Evolutionary conservation across 768 basidiomycete species (phyloP).

Genomic region (Pseudohyphozyma bogoriensis): DNA sequence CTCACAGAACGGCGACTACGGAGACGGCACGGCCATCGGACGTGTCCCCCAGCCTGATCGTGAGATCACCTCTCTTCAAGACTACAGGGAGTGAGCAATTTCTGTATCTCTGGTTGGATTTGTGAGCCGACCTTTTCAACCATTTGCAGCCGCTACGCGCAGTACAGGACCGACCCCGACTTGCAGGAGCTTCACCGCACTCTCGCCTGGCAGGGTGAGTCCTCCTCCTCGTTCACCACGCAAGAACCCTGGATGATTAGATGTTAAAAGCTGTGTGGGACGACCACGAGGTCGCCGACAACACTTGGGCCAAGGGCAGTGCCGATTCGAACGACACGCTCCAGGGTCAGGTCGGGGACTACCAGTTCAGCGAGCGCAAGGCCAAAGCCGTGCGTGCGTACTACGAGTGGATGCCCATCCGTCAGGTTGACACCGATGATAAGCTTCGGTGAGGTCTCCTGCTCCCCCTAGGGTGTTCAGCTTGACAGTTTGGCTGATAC

Average conservation of each 20-base stretch:
- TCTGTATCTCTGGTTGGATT: neutral
- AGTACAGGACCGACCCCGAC: slow-evolving; percentile 29
- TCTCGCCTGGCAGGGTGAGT: slow-evolving; percentile 52
- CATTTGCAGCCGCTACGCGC: neutral
- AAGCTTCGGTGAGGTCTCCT: slow-evolving; percentile 43
- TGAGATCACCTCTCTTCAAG: slow-evolving; percentile 50
- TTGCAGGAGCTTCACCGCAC: slow-evolving; percentile 46
- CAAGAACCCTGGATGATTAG: neutral
- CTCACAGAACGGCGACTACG: slow-evolving; percentile 34
- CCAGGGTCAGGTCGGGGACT: slow-evolving; percentile 39
- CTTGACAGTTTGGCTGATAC: neutral
- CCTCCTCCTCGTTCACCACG: slow-evolving; percentile 24
- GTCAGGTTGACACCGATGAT: slow-evolving; percentile 50
- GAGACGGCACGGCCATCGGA: slow-evolving; percentile 44
- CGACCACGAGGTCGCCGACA: slow-evolving; percentile 46
- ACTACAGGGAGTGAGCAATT: slow-evolving; percentile 47
- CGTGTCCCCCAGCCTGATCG: slow-evolving; percentile 45
- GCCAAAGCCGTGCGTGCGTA: slow-evolving; percentile 52
- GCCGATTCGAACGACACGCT: slow-evolving; percentile 50
- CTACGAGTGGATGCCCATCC: slow-evolving; percentile 49
- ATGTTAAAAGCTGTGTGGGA: slow-evolving; percentile 19
- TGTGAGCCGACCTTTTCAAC: neutral
- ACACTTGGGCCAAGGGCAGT: slow-evolving; percentile 51
- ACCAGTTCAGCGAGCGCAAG: slow-evolving; percentile 51
- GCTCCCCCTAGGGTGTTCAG: too few relatives aligned